Evolutionary conservation across 2,329 filamentous ascomycete genomes (phyloP).

Genomic region (Ceratocystis lukuohia): DNA sequence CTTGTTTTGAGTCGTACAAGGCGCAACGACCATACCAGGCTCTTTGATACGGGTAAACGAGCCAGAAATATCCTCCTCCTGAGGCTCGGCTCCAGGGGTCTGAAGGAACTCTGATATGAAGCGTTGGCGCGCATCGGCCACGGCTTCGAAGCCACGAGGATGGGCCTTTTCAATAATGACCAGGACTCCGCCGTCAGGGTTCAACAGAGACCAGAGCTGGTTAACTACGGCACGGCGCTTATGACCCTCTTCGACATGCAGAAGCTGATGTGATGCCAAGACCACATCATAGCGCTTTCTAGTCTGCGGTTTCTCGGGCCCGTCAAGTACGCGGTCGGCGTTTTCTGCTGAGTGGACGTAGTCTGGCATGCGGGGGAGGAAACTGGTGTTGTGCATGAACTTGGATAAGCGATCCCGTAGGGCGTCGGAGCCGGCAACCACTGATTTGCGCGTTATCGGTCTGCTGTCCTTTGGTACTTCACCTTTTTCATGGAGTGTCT

Average conservation of each 20-base stretch:
- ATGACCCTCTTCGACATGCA: conserved; percentile 61
- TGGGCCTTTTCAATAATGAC: conserved; percentile 84
- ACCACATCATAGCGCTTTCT: conserved; percentile 82
- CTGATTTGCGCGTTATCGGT: conserved; percentile 61
- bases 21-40: conserved; percentile 51
- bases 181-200: conserved; percentile 71
- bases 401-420: conserved; percentile 62
- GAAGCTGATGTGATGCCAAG: conserved; percentile 72
- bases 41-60: conserved; percentile 35
- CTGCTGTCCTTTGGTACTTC: conserved; percentile 25
- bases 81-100: conserved; percentile 28
- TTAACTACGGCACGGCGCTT: conserved; percentile 66
- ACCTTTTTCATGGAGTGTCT: conserved; percentile 45
- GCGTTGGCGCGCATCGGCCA: conserved; percentile 70
- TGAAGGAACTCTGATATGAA: conserved; percentile 64
- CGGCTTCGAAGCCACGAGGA: conserved; percentile 79
- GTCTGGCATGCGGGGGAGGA: conserved; percentile 82
- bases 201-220: conserved; percentile 79
- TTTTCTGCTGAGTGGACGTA: conserved; percentile 55
- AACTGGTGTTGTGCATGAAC: conserved; percentile 78
- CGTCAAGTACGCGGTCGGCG: conserved; percentile 45
- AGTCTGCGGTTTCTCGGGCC: conserved; percentile 38
- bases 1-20: conserved; percentile 75
- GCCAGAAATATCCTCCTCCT: conserved; percentile 19
- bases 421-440: conserved; percentile 61